phyloP scores from a whole-genome alignment of 257 asterid genomes.

The Fraxinus pennsylvanica region DNA sequence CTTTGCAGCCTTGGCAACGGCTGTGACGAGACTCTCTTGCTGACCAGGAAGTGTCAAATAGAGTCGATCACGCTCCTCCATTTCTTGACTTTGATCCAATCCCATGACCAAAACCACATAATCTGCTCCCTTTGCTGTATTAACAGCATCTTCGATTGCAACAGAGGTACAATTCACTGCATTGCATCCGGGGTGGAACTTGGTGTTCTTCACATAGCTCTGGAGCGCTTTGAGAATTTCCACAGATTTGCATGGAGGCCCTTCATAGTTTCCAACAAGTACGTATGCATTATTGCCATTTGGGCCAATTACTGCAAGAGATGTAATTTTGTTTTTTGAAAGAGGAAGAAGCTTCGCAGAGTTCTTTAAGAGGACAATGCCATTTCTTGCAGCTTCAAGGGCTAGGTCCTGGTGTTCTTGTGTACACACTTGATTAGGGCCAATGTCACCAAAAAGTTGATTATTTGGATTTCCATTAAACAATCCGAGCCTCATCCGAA shows the following conservation, averaged over 20 bases:
- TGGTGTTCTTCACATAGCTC: constrained; percentile 33
- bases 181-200: constrained; percentile 53
- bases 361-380: constrained; percentile 84
- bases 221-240: constrained; percentile 51
- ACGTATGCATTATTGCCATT: constrained; percentile 49
- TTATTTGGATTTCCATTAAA: constrained; percentile 67
- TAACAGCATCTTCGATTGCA: constrained; percentile 45
- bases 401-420: constrained; percentile 61
- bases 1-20: constrained; percentile 65
- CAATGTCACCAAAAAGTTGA: constrained; percentile 49
- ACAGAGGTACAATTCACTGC: constrained; percentile 51
- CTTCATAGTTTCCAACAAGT: constrained; percentile 70
- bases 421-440: constrained; percentile 63
- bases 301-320: constrained; percentile 81
- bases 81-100: constrained; percentile 64
- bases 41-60: constrained; percentile 67
- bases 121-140: constrained; percentile 49
- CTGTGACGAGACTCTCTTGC: constrained; percentile 58
- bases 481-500: constrained; percentile 80
- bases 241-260: constrained; percentile 66
- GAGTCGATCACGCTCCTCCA: constrained; percentile 59
- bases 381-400: constrained; percentile 75
- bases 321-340: constrained; percentile 37
- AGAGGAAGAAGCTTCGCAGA: constrained; percentile 65
- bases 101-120: constrained; percentile 82